Evolutionary conservation across 805 yeast genomes (phyloP), one percentile per base, ranked within the genome.

Genomic region (Nakazawaea wyomingensis): DNA sequence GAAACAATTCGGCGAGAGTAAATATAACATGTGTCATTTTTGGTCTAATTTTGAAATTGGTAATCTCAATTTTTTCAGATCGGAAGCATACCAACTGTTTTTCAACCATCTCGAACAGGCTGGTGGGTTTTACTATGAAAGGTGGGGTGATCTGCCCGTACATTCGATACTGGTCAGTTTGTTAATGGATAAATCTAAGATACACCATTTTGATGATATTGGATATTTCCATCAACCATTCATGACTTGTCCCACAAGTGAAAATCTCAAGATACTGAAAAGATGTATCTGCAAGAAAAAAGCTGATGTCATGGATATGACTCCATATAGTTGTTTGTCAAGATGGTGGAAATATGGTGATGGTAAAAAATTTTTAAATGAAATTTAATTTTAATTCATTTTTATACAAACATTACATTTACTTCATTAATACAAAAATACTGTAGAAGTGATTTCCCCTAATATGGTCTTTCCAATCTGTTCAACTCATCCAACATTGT

Each of bases 71-170:
- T 80, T 86, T 61, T 86, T 80, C 69, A 70, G 90, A 58, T 68
- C 81, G 28, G 74, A 82, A 34, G 74, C 72, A 24, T 86, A 86
- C 60, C 56, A 64, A 34, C 69, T 67, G 42, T 85, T 71, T 58
- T 86, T 85, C 57, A 73, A 82, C 21, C 67, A 66, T 58, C 68
- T 86, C 48, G 87, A 85, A 59, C 53, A 69, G 24, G 68, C 76
- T 16, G 90, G 88, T 37, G 93, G 93, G 4, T 85, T 86, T 56
- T 83, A 83, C 59, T 82, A 84, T 44, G 96, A 88, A 61, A 66
- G 96, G 46, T 89, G 96, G 96, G 96, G 96, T 13, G 96, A 89
- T 64, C 96, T 96, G 0, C 96, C 96, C 0, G 85, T 88, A 13
- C 96, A 88, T 59, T 69, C 91, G 0, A 66, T 87, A 22, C 95